Percentiles rank a stretch among this genome's conserved stretches.
phyloP scores from a whole-genome alignment of 495 filamentous ascomycete genomes.

The Tuber magnatum region DNA sequence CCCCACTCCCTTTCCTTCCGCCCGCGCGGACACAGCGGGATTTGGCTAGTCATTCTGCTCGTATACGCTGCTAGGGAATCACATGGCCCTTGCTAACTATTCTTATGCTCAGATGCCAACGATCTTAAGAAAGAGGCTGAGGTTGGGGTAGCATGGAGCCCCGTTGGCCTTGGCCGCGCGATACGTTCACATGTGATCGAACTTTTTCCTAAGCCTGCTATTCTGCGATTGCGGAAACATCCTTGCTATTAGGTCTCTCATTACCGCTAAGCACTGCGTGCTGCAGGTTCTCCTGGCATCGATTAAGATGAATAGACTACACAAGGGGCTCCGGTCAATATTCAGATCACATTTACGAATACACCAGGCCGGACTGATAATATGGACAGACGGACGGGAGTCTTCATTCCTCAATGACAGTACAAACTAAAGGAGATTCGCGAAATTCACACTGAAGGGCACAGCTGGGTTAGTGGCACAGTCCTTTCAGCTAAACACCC shows the following conservation, averaged over 20 bases:
- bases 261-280: background rate
- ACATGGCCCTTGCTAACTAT: no score
- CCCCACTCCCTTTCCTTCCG: no score
- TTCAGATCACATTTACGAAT: background rate
- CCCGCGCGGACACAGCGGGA: no score
- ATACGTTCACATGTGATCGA: background rate
- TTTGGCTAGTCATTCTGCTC: no score
- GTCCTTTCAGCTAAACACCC: background rate
- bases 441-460: background rate
- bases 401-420: slow-evolving; percentile 18
- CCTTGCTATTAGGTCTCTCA: background rate
- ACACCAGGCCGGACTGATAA: background rate
- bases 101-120: background rate
- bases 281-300: background rate
- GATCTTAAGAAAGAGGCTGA: background rate
- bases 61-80: no score
- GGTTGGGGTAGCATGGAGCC: background rate
- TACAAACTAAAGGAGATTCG: slow-evolving; percentile 19
- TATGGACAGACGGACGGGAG: slow-evolving; percentile 22
- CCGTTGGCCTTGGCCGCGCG: background rate
- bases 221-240: background rate
- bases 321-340: background rate
- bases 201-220: background rate
- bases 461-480: background rate
- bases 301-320: background rate